Percentiles rank a stretch among this genome's conserved stretches.
Conservation (phyloP, 192 early-diverging fungal species). For the Coemansia sp. region DNA sequence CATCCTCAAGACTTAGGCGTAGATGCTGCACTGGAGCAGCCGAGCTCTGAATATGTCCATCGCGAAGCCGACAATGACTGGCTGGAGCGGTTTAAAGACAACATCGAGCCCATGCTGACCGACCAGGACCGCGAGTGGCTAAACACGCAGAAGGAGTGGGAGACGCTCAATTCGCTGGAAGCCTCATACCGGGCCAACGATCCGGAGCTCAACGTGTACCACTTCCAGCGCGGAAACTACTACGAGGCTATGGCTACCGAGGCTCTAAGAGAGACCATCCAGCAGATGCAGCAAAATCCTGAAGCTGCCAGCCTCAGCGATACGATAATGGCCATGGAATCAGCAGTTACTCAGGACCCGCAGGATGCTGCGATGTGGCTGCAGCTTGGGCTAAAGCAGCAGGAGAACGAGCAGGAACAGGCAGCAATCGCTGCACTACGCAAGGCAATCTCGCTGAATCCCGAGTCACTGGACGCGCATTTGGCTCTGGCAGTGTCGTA, state of each 20-base stretch:
- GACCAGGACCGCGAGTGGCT: slow-evolving; percentile 70
- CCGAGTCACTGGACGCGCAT: slow-evolving; percentile 73
- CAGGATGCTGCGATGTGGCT: slow-evolving; percentile 81
- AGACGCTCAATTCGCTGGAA: slow-evolving; percentile 50
- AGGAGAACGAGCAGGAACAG: slow-evolving; percentile 95
- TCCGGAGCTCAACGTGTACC: slow-evolving; percentile 66
- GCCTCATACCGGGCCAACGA: slow-evolving; percentile 44
- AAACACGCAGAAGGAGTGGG: slow-evolving; percentile 70
- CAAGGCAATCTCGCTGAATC: slow-evolving; percentile 73
- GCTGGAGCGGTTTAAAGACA: slow-evolving; percentile 67
- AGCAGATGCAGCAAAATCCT: slow-evolving; percentile 56
- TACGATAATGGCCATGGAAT: slow-evolving; percentile 88
- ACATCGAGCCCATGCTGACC: slow-evolving; percentile 63
- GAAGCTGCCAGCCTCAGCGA: slow-evolving; percentile 69
- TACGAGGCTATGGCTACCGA: slow-evolving; percentile 30
- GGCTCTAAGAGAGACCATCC: slow-evolving; percentile 49
- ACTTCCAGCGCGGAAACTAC: slow-evolving; percentile 59
- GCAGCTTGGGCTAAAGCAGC: slow-evolving; percentile 83
- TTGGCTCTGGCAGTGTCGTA: slow-evolving; percentile 88
- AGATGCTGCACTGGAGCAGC: slow-evolving; percentile 57
- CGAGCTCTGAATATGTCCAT: slow-evolving; percentile 55
- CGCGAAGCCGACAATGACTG: slow-evolving; percentile 56
- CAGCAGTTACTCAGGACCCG: slow-evolving; percentile 75
- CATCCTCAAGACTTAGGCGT: slow-evolving; percentile 42
- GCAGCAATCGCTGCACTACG: slow-evolving; percentile 87